A percentile compares a stretch with the other conserved stretches of the same genome.
phyloP scores from a whole-genome alignment of 2,329 filamentous ascomycete species.

The Venturia aucupariae region DNA sequence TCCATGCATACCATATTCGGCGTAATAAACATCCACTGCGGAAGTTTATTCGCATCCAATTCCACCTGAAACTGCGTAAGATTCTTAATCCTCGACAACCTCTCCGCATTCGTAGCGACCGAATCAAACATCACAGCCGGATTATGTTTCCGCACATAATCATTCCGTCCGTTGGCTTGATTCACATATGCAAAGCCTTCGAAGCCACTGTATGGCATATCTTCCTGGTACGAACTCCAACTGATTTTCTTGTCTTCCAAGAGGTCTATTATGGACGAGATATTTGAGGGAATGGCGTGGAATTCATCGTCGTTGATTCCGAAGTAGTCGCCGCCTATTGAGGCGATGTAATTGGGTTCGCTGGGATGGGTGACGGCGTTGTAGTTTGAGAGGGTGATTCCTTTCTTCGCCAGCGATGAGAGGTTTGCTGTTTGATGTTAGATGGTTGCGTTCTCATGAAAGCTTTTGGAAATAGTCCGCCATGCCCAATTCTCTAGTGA shows the following conservation, averaged over 20 bases:
- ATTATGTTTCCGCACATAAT: slow-evolving; percentile 81
- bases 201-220: slow-evolving; percentile 66
- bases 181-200: slow-evolving; percentile 56
- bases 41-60: slow-evolving; percentile 51
- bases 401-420: slow-evolving; percentile 47
- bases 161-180: slow-evolving; percentile 55
- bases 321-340: slow-evolving; percentile 62
- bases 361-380: slow-evolving; percentile 60
- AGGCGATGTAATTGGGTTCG: slow-evolving; percentile 66
- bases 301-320: slow-evolving; percentile 63
- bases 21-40: slow-evolving; percentile 63
- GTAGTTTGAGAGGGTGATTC: slow-evolving; percentile 49
- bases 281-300: slow-evolving; percentile 34
- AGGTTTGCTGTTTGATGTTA: slow-evolving; percentile 12
- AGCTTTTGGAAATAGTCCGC: neutral
- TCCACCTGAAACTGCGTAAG: slow-evolving; percentile 60
- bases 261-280: slow-evolving; percentile 33
- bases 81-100: slow-evolving; percentile 65
- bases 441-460: neutral
- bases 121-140: slow-evolving; percentile 54
- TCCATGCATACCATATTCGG: slow-evolving; percentile 40
- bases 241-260: slow-evolving; percentile 34
- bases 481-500: neutral
- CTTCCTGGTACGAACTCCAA: slow-evolving; percentile 63
- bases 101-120: slow-evolving; percentile 46